These are phyloP conservation scores for Graphilbum fragrans DNA, from an alignment of 2,329 filamentous ascomycete genomes.

Conservation along the genomic window DNA sequence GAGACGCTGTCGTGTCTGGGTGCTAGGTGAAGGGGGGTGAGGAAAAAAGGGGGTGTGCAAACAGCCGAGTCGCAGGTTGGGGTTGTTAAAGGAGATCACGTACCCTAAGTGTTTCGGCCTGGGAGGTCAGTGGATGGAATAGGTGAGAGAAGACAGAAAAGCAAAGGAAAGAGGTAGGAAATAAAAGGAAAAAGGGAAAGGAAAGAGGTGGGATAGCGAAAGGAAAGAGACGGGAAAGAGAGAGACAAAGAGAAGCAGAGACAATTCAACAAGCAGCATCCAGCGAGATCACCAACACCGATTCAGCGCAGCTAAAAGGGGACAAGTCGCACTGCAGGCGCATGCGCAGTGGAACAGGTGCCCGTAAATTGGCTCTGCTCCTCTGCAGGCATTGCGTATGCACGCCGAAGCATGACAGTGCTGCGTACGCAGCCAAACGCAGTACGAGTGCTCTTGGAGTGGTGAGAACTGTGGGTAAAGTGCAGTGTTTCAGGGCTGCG, in stretches of 20 bases:
- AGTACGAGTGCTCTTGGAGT: no score
- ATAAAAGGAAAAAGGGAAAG: neutral
- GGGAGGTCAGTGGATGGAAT: neutral
- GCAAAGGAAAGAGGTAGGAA: neutral
- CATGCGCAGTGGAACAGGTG: neutral
- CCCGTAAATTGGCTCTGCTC: no score
- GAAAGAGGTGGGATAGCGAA: neutral
- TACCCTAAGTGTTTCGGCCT: neutral
- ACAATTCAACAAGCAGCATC: slow-evolving; percentile 1
- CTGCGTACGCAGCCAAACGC: neutral
- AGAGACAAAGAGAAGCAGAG: neutral
- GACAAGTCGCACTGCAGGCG: slow-evolving; percentile 1
- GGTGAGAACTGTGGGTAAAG: no score
- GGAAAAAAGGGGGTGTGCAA: no score
- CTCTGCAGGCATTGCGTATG: no score
- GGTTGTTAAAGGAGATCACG: no score
- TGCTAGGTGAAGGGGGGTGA: no score
- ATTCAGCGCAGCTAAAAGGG: neutral
- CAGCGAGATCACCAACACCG: no score
- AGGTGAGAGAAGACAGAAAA: neutral
- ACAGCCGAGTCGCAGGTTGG: no score
- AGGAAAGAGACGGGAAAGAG: slow-evolving; percentile 2
- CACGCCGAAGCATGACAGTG: no score
- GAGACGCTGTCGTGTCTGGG: no score
- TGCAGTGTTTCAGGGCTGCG: no score